Evolutionary conservation across 352 stramenopile genomes (phyloP).

Genomic region (Globisporangium megalacanthum): DNA sequence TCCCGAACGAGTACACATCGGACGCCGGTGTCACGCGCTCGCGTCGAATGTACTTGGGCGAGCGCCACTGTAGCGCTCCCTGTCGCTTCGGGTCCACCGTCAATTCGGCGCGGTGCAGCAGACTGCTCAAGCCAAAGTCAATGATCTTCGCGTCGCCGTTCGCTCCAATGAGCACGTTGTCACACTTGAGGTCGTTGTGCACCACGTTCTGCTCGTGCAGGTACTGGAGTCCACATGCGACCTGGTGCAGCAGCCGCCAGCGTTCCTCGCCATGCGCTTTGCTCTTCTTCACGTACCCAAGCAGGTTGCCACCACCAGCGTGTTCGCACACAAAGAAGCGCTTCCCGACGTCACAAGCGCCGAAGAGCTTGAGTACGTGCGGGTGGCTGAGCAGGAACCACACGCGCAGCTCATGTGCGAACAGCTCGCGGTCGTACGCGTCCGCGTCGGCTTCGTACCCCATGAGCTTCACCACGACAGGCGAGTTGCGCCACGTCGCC

Average conservation of each 20-base stretch:
- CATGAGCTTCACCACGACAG: too few relatives aligned
- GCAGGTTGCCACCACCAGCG: too few relatives aligned
- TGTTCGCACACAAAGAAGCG: too few relatives aligned
- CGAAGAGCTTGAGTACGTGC: constrained; percentile 7
- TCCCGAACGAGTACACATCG: constrained; percentile 21
- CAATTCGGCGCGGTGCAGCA: neutral
- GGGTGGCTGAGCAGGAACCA: constrained; percentile 9
- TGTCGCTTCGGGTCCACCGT: neutral
- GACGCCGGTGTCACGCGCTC: constrained; percentile 7
- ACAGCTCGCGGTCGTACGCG: neutral
- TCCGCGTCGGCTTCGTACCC: neutral
- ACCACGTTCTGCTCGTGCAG: too few relatives aligned
- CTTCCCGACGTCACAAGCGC: constrained; percentile 7
- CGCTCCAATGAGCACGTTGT: too few relatives aligned
- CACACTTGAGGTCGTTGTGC: too few relatives aligned
- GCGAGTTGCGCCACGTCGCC: too few relatives aligned
- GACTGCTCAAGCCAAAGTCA: constrained; percentile 18
- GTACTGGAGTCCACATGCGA: too few relatives aligned
- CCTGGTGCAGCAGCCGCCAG: too few relatives aligned
- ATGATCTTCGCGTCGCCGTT: too few relatives aligned
- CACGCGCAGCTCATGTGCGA: constrained; percentile 4
- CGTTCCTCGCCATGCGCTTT: too few relatives aligned
- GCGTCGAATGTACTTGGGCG: constrained; percentile 6
- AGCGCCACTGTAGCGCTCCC: constrained; percentile 15
- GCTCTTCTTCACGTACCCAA: constrained; percentile 29